Base-by-base conservation (phyloP, 2,329 filamentous ascomycete species). In the Aquanectria penicillioides region DNA sequence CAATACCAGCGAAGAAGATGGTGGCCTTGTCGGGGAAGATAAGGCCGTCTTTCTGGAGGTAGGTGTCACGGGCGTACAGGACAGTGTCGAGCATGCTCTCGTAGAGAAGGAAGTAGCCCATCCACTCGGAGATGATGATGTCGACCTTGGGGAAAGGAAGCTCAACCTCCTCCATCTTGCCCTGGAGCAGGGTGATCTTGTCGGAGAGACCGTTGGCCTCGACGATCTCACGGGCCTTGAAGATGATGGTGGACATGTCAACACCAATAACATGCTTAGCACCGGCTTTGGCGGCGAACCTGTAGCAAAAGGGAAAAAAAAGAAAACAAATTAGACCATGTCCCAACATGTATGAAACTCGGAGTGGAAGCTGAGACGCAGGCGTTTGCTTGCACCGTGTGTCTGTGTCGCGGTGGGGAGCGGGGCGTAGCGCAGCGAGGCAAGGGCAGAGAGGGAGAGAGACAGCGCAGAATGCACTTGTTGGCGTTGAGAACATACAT, bases 121-220 rank as follows among this genome's bases (percentile, higher is more conserved):
- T 99, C 95, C 95, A 99, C 83, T 99, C 95, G 2, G 94, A 98
- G 77, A 99, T 97, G 81, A 99, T 99, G 76, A 99, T 99, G 75
- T 99, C 95, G 66, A 99, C 95, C 80, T 98, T 92, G 73, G 93
- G 90, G 79, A 91, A 97, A 17, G 95, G 95, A 63, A 99, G 84
- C 73, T 91, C 84, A 40, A 99, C 93, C 81, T 99, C 95, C 83
- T 99, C 95, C 95, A 99, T 99, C 87, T 99, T 99, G 77, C 95
- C 95, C 83, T 98, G 95, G 65, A 99, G 87, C 59, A 99, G 87
- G 50, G 95, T 98, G 77, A 99, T 97, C 86, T 97, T 97, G 81
- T 94, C 91, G 50, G 90, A 86, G 85, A 99, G 88, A 70, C 94
- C 94, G 78, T 99, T 99, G 69, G 85, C 86, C 75, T 88, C 88